Base-by-base conservation (phyloP, 1,284 basidiomycete species). In the Sporisorium graminicola region DNA sequence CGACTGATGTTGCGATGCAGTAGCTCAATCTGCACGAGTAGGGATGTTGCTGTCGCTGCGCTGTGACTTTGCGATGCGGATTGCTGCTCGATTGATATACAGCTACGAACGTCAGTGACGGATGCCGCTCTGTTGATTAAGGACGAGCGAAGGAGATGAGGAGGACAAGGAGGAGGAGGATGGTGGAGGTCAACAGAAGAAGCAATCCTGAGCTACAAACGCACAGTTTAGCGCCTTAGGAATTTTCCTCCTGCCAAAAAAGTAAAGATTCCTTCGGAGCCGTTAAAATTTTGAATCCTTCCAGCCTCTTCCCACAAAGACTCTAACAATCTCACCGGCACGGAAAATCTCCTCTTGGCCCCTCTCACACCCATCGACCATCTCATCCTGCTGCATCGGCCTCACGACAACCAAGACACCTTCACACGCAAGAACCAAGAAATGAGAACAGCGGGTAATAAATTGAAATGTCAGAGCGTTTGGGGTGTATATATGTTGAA, bases 391-490 rank as follows among this genome's bases (percentile, higher is more conserved):
- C 29, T 31, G 10, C 29, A 31, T 10, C 29, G 29, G 10, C 29
- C 10, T 31, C 5, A 31, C 29, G 10, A 10, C 29, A 35, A 3
- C 35, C 35, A 13, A 35, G 8, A 35, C 5, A 35, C 35, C 7
- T 35, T 6, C 35, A 3, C 35, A 35, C 35, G 35, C 44, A 47
- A 47, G 14, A 7, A 46, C 43, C 16, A 27, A 0, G 22, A 47
- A 46, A n/a, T n/a, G n/a, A 22, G 22, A 24, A 24, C 44, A 43
- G 53, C 53, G 53, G 53, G 40, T 43, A 43, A 42, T 55, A 44
- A 35, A 50, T 50, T 50, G 47, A 50, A 35, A 35, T 27, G 14
- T 54, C 22, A 31, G 27, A 16, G 29, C 22, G 31, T n/a, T 31
- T 20, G 31, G n/a, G 50, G 50, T 33, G 31, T 46, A 44, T 35